Conservation (phyloP, 2,329 filamentous ascomycete genomes). For the Pseudopithomyces maydicus region DNA sequence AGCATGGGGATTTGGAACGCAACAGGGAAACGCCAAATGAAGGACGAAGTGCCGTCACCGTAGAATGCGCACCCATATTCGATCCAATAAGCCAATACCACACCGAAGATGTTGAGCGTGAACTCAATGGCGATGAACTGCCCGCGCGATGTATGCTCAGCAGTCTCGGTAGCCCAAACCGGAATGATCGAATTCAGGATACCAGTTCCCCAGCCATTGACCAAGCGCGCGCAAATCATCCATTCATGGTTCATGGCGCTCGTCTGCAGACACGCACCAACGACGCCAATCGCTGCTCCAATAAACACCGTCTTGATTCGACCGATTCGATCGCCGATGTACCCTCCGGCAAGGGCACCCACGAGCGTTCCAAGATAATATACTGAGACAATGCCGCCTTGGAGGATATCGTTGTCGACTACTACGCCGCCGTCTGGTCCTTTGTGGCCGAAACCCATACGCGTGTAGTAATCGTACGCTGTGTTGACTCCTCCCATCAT, state of each 20-base stretch:
- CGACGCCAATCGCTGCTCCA: constrained; percentile 27
- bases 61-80: constrained; percentile 64
- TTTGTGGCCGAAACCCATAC: constrained; percentile 37
- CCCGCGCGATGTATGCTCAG: constrained; percentile 70
- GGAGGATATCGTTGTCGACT: constrained; percentile 30
- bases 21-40: constrained; percentile 72
- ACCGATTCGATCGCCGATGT: constrained; percentile 29
- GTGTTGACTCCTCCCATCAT: constrained; percentile 43
- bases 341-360: constrained; percentile 31
- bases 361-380: constrained; percentile 38
- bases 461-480: constrained; percentile 35
- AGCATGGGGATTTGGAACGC: constrained; percentile 72
- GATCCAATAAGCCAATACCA: constrained; percentile 64
- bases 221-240: constrained; percentile 59
- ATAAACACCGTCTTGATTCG: constrained; percentile 35
- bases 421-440: constrained; percentile 28
- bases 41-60: constrained; percentile 60
- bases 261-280: constrained; percentile 67
- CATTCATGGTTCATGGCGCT: constrained; percentile 68
- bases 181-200: constrained; percentile 73
- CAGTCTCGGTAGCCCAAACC: constrained; percentile 73
- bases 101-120: constrained; percentile 73
- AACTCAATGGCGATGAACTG: constrained; percentile 75
- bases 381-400: constrained; percentile 40
- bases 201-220: constrained; percentile 71